Percentiles rank a stretch among this genome's conserved stretches.
phyloP scores from a whole-genome alignment of 2,329 filamentous ascomycete genomes.

The Ophiostoma triangulosporum region DNA sequence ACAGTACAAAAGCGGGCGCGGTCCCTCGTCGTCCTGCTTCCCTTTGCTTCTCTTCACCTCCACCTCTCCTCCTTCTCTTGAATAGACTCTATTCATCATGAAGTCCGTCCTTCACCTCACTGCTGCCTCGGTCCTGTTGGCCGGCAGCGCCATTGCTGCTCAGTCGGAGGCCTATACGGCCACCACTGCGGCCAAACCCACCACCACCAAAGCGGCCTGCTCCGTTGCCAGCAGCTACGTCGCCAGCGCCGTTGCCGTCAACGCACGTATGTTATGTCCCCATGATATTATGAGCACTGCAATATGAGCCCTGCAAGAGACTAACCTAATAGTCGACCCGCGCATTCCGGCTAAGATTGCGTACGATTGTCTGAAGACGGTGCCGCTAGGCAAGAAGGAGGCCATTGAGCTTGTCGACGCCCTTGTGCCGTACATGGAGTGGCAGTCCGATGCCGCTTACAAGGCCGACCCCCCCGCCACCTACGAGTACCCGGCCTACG shows the following conservation, averaged over 20 bases:
- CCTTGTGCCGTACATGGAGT: conserved; percentile 28
- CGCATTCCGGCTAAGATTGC: conserved; percentile 25
- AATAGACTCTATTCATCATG: not conserved
- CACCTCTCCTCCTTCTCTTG: not conserved
- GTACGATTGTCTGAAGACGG: conserved; percentile 27
- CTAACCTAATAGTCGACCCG: conserved; percentile 10
- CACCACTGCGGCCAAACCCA: no score
- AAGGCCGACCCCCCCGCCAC: conserved; percentile 25
- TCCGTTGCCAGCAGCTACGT: conserved; percentile 16
- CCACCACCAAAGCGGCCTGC: no score
- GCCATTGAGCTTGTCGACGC: conserved; percentile 27
- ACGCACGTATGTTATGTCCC: no score
- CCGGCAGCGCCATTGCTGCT: not conserved
- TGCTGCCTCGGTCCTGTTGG: not conserved
- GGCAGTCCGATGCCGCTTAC: conserved; percentile 26
- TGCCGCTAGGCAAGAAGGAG: conserved; percentile 26
- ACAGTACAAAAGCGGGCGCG: not conserved
- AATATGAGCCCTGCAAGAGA: not conserved
- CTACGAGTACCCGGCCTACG: conserved; percentile 26
- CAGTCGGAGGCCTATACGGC: no score
- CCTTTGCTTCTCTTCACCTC: not conserved
- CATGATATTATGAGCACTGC: no score
- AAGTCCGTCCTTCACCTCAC: not conserved
- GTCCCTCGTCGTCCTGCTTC: not conserved
- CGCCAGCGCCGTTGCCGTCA: no score